Evolutionary conservation across 192 early-diverging fungal species (phyloP).

Genomic region (Backusella sp.): DNA sequence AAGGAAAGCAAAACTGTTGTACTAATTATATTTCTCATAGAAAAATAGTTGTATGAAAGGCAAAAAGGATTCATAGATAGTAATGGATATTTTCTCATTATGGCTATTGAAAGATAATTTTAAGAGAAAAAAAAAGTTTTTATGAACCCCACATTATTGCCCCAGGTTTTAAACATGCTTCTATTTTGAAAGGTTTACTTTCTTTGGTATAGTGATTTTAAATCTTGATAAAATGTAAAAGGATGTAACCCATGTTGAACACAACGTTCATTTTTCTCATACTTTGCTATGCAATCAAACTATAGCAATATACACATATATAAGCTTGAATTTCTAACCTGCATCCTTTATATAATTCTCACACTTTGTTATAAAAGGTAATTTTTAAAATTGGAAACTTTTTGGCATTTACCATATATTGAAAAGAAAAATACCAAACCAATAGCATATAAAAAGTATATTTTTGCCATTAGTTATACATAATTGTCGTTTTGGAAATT

Average conservation of each 20-base stretch:
- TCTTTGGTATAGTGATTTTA: neutral
- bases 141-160: neutral
- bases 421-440: neutral
- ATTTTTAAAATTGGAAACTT: neutral
- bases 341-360: neutral
- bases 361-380: neutral
- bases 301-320: neutral
- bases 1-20: too few species aligned
- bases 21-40: too few species aligned
- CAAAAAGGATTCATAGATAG: neutral
- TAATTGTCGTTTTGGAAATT: neutral
- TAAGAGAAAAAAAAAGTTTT: neutral
- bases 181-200: neutral
- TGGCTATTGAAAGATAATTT: neutral
- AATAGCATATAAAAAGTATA: neutral
- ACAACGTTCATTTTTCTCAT: neutral
- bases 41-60: neutral
- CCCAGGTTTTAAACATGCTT: neutral
- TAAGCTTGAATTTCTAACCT: neutral
- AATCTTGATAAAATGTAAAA: neutral
- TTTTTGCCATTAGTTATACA: neutral
- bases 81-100: neutral
- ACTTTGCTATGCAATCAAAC: neutral
- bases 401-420: neutral
- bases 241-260: neutral